phyloP scores from a whole-genome alignment of 1,139 yeast genomes.

The Petasospora rhodanensis region DNA sequence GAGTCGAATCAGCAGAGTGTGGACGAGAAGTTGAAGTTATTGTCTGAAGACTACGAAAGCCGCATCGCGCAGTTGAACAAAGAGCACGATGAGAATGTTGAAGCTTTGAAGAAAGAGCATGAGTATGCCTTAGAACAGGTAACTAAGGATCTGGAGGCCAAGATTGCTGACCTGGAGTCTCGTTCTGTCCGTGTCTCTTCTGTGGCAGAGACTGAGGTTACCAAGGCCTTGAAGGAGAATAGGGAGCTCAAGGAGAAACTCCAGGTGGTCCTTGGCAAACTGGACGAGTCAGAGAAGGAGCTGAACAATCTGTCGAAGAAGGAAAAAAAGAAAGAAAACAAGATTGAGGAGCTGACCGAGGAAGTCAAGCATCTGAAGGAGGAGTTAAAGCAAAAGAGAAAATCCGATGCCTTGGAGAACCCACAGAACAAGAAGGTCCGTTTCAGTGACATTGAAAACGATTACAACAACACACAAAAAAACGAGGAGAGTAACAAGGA shows the following conservation, averaged over 20 bases:
- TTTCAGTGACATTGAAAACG: conserved; percentile 10
- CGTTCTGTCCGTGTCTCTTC: no score
- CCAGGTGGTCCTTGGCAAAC: conserved; percentile 3
- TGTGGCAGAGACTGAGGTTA: background rate
- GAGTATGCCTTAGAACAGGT: no score
- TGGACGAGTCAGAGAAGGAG: conserved; percentile 9
- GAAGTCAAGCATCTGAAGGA: conserved; percentile 4
- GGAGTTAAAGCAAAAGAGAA: conserved; percentile 11
- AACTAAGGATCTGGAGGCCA: background rate
- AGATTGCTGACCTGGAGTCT: no score
- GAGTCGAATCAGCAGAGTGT: conserved; percentile 17
- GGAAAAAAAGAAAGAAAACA: conserved; percentile 8
- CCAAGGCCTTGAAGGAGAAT: background rate
- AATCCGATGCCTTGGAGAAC: conserved; percentile 4
- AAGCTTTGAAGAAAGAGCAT: conserved; percentile 1
- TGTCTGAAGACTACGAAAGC: conserved; percentile 24
- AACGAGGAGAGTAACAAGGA: conserved; percentile 15
- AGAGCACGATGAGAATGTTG: conserved; percentile 2
- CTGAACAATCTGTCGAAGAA: conserved; percentile 7
- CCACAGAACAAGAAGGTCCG: conserved; percentile 11
- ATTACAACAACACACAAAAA: no score
- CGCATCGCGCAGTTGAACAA: conserved; percentile 7
- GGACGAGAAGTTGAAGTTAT: conserved; percentile 20
- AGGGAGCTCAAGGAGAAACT: conserved; percentile 4
- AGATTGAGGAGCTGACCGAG: conserved; percentile 12